Evolutionary conservation across 176 grass and related monocot species (phyloP).

Genomic region (Raddia distichophylla): DNA sequence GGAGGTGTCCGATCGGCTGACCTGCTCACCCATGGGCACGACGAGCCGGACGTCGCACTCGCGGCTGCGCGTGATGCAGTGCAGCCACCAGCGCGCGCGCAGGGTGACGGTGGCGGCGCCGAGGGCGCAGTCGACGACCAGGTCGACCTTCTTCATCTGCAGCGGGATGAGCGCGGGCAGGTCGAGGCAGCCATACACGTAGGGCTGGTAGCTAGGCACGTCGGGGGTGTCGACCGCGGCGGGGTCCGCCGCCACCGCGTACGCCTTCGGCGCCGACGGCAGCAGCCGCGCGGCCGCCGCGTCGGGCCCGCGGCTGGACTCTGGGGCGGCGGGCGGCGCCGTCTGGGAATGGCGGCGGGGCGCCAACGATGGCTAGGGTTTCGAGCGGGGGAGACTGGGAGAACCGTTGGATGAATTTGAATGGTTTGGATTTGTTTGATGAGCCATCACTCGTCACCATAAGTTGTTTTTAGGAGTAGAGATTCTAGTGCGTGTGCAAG

Average conservation of each 20-base stretch:
- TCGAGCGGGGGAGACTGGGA: no score
- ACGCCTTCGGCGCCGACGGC: conserved; percentile 71
- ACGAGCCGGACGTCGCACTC: conserved; percentile 74
- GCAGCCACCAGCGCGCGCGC: conserved; percentile 77
- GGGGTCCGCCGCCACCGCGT: conserved; percentile 75
- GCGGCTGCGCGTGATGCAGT: conserved; percentile 81
- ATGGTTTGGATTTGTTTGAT: no score
- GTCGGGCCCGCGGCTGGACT: conserved; percentile 16
- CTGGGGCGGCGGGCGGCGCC: no score
- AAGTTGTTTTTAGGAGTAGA: no score
- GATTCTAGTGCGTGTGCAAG: no score
- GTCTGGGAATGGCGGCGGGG: no score
- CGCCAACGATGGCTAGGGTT: no score
- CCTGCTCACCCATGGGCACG: conserved; percentile 81
- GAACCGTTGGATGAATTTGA: no score
- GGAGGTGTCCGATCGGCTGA: conserved; percentile 39
- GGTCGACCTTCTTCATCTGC: conserved; percentile 82
- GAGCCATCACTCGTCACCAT: no score
- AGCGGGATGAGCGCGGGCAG: conserved; percentile 84
- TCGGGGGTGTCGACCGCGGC: conserved; percentile 85
- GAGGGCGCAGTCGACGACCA: conserved; percentile 72
- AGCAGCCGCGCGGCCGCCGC: conserved; percentile 39
- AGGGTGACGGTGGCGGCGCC: conserved; percentile 59
- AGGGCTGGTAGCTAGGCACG: conserved; percentile 93
- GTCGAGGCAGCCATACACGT: conserved; percentile 82